Percentiles rank a stretch among this genome's conserved stretches.
These are phyloP conservation scores for Arthrobotrys musiformis DNA, from an alignment of 2,329 filamentous ascomycete species.

Conservation along the genomic window DNA sequence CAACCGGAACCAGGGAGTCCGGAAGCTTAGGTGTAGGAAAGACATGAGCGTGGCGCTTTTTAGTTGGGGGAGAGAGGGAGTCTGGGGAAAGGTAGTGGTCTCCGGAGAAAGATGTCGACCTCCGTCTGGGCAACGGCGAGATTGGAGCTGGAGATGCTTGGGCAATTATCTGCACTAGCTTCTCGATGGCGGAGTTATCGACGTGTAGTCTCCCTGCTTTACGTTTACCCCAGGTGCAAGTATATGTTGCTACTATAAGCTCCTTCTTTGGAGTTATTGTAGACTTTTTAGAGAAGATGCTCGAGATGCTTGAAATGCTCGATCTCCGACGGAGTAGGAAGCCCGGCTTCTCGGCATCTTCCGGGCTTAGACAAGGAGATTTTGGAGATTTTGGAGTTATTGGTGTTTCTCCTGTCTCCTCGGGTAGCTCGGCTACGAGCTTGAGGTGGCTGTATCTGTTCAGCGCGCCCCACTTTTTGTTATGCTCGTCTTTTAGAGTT, in stretches of 20 bases:
- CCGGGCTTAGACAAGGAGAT: constrained; percentile 45
- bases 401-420: constrained; percentile 14
- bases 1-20: constrained; percentile 23
- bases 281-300: constrained; percentile 53
- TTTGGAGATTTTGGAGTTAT: constrained; percentile 23
- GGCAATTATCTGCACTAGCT: constrained; percentile 30
- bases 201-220: constrained; percentile 57
- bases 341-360: constrained; percentile 38
- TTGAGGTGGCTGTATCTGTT: constrained; percentile 58
- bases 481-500: constrained; percentile 56
- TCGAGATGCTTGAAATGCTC: constrained; percentile 57
- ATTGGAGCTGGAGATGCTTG: constrained; percentile 23
- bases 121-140: constrained; percentile 12
- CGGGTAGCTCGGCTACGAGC: constrained; percentile 57
- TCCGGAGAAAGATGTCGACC: constrained; percentile 23
- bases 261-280: constrained; percentile 34
- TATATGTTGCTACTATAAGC: constrained; percentile 58
- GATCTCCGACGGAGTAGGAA: constrained; percentile 41
- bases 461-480: constrained; percentile 56
- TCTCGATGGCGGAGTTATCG: constrained; percentile 55
- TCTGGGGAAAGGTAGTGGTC: constrained; percentile 30
- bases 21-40: constrained; percentile 38
- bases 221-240: constrained; percentile 54
- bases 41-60: constrained; percentile 41
- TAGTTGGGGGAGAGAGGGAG: constrained; percentile 29